Base-by-base conservation (phyloP, 768 basidiomycete species). In the Tephrocybe sp. region DNA sequence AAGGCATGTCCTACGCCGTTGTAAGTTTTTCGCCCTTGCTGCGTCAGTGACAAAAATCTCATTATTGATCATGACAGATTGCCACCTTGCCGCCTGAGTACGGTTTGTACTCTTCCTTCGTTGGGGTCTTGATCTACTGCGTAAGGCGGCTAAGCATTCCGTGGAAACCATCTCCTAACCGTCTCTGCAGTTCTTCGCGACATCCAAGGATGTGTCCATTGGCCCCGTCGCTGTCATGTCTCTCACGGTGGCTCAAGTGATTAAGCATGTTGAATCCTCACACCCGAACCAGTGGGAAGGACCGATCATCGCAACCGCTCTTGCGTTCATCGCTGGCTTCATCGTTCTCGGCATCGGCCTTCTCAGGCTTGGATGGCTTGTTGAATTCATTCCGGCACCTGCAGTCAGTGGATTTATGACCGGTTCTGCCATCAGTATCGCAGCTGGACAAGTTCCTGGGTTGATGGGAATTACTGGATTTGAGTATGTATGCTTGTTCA, bases 221-320 rank as follows among this genome's bases (percentile, higher is more conserved):
- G 97, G 97, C 42, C 97, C 97, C 2, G 95, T 98, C 57, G 95
- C 97, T 7, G 95, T 99, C 64, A 97, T 99, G 94, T 94, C 92
- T 2, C 78, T 97, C 43, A 88, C 89, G 16, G 82, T 84, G 15
- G 78, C 91, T 7, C 83, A 91, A 64, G 83, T 97, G 55, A 89
- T 97, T 62, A 70, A 76, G 12, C 66, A 77, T 29, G 81, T 97
- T 45, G 60, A 86, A 37, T 59, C 70, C 0, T 58, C 64, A 9
- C 69, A 83, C 57, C 84, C 80, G 1, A 69, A 68, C n/a, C 61
- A 73, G 57, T 95, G 83, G 80, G 57, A 68, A 3, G 74, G 72
- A 1, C 84, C 88, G 1, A 73, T 83, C 49, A 97, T 99, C 51
- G 97, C 91, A 3, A 90, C 85, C 10, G 81, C 82, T 0, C 63